Evolutionary conservation across 1,284 basidiomycete genomes (phyloP).

Genomic region (Sanghuangporus sanghuang): DNA sequence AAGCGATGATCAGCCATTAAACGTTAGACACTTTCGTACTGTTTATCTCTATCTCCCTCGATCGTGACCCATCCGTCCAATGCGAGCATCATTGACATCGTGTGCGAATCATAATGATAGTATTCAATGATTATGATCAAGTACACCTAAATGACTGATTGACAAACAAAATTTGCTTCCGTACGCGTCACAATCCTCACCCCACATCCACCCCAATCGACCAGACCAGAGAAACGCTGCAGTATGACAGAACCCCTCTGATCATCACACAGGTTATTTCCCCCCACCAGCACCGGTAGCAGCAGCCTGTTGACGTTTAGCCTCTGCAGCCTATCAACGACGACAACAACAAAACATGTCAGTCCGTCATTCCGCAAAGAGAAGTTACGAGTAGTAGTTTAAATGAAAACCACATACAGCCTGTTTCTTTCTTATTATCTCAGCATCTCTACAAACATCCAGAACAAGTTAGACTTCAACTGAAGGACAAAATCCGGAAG

Average conservation of each 20-base stretch:
- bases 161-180: not conserved
- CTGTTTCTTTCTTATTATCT: conserved; percentile 25
- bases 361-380: not conserved
- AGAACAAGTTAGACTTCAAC: not conserved
- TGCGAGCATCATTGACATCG: too few relatives aligned
- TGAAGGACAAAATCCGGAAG: not conserved
- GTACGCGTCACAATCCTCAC: too few relatives aligned
- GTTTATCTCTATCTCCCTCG: too few relatives aligned
- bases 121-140: too few relatives aligned
- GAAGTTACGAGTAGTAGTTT: not conserved
- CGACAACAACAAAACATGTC: not conserved
- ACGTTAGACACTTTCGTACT: too few relatives aligned
- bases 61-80: too few relatives aligned
- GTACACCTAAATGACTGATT: not conserved
- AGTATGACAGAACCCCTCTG: not conserved
- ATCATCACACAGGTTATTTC: conserved; percentile 8
- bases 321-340: not conserved
- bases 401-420: conserved; percentile 3
- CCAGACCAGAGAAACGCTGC: conserved; percentile 1
- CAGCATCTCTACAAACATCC: conserved; percentile 23
- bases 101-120: too few relatives aligned
- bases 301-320: conserved; percentile 1
- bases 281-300: not conserved
- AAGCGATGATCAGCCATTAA: too few relatives aligned
- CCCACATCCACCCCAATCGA: not conserved